Evolutionary conservation across 352 stramenopile species (phyloP), one percentile per base, ranked within the genome.

Genomic region (Phytophthora cactorum): DNA sequence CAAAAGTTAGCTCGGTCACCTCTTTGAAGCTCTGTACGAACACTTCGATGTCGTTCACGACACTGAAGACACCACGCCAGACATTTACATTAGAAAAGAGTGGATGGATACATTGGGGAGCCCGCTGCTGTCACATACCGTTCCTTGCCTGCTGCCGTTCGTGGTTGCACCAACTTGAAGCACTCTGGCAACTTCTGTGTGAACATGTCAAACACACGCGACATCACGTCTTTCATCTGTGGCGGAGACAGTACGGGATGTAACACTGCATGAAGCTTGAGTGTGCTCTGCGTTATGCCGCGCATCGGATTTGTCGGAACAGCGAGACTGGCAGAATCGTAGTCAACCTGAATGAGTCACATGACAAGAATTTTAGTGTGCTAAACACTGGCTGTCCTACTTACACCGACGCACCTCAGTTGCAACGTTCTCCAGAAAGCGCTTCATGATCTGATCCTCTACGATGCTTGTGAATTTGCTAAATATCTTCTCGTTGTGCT

Each of bases 391-490:
- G 59, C 17, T 66, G 46, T 49, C n/a, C 47, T 34, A 32, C 8
- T 27, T n/a, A 22, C 39, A 51, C 36, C 3, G 14, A 72, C 68
- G 28, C 34, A 87, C 81, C 60, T 93, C 84, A 6, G 78, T 78
- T 29, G 86, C 77, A 45, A 95, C 75, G 34, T 92, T 92, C 54
- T 95, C 86, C 46, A 96, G 51, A 53, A 90, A 92, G 4, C 96
- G 84, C 64, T 98, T 97, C 74, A 99, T 96, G 70, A 99, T 98
- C 63, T 96, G 88, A 57, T 98, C 95, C 68, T 97, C 96, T 56
- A 99, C 97, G 54, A 99, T 99, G 54, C 84, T 97, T 1, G 98
- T 98, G 77, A 99, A 98, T 69, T 99, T 99, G 70, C 87, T 97
- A 52, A 99, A 91, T 68, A 99, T 98, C 66, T 98, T 99, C 73